These are phyloP conservation scores for Diospyros lotus DNA, from an alignment of 148 eudicot species.

Conservation along the genomic window DNA sequence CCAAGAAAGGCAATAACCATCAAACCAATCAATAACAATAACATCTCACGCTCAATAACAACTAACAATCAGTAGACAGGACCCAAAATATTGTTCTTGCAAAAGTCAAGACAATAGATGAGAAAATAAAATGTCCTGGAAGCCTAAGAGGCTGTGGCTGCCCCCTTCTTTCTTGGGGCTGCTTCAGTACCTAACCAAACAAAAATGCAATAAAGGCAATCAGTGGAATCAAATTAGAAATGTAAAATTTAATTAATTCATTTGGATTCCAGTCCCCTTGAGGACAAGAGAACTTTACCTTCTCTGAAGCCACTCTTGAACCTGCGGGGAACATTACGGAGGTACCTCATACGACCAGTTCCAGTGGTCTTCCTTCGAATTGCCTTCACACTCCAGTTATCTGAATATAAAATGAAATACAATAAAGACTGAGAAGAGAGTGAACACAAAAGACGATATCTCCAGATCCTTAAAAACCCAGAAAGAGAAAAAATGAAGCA, in stretches of 20 bases:
- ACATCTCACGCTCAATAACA: background rate
- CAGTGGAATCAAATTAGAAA: background rate
- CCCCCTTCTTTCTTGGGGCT: conserved; percentile 56
- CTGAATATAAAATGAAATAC: conserved; percentile 17
- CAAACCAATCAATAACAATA: background rate
- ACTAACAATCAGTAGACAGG: background rate
- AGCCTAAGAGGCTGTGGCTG: conserved; percentile 32
- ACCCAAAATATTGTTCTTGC: background rate
- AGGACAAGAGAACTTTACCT: conserved; percentile 15
- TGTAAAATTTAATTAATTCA: background rate
- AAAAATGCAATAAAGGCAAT: background rate
- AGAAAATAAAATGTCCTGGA: background rate
- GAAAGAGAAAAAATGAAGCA: no score
- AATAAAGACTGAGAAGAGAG: background rate
- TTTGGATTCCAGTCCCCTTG: no score
- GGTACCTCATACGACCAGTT: conserved; percentile 62
- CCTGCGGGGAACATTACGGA: conserved; percentile 51
- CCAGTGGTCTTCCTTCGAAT: conserved; percentile 62
- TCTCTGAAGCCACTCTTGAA: conserved; percentile 59
- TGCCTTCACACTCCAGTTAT: conserved; percentile 60
- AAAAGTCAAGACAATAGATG: background rate
- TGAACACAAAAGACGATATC: no score
- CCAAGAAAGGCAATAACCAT: background rate
- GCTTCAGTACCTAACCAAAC: conserved; percentile 40
- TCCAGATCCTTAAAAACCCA: no score